Percentiles rank a stretch among this genome's conserved stretches.
Evolutionary conservation across 176 grass and related monocot genomes (phyloP).

Genomic region (Carex littledalei): DNA sequence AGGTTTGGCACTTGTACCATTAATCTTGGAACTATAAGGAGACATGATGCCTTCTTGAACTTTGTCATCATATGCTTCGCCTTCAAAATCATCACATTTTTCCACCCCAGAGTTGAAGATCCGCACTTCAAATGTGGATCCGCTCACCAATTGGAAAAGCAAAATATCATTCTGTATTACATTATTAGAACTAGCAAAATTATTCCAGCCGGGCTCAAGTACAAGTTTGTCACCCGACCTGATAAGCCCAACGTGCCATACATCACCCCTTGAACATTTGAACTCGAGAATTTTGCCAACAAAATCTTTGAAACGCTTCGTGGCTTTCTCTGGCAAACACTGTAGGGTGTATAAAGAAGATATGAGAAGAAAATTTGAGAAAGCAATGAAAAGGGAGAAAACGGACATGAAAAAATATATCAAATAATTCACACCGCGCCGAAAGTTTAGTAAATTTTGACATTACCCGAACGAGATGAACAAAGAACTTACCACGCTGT

Average conservation of each 20-base stretch:
- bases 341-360: not conserved
- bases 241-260: conserved; percentile 24
- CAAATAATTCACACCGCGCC: no score
- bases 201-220: conserved; percentile 34
- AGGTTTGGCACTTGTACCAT: no score
- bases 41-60: no score
- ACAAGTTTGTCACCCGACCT: not conserved
- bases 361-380: not conserved
- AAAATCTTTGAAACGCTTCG: not conserved
- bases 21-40: no score
- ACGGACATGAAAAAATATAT: not conserved
- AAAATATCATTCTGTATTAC: conserved; percentile 24
- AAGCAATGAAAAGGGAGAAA: not conserved
- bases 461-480: not conserved
- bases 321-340: conserved; percentile 34
- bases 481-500: conserved; percentile 24
- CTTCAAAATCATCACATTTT: conserved; percentile 17
- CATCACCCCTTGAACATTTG: conserved; percentile 14
- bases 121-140: conserved; percentile 24
- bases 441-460: not conserved
- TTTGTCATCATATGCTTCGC: not conserved
- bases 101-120: conserved; percentile 31
- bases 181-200: conserved; percentile 25
- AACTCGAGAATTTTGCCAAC: conserved; percentile 23
- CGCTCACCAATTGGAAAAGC: conserved; percentile 33